phyloP scores from a whole-genome alignment of 2,329 filamentous ascomycete genomes.

The Plectosphaerella plurivora region DNA sequence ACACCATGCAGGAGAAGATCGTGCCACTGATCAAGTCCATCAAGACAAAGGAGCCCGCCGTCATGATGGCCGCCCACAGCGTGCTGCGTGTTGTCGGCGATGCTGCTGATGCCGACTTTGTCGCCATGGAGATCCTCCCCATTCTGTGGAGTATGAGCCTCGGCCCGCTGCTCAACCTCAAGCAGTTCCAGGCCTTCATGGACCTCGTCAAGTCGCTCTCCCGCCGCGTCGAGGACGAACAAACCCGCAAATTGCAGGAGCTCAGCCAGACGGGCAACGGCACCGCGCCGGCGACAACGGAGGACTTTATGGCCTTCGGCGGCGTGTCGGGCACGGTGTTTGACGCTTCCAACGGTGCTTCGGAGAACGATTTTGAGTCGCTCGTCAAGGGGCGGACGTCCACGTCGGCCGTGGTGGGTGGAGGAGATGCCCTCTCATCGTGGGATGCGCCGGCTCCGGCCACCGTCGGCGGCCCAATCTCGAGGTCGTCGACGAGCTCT shows the following conservation, averaged over 20 bases:
- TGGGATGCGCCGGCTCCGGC: conserved; percentile 42
- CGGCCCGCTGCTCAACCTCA: conserved; percentile 80
- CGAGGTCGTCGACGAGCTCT: conserved; percentile 25
- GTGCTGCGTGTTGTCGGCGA: conserved; percentile 81
- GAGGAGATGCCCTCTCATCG: conserved; percentile 32
- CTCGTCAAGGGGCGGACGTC: conserved; percentile 69
- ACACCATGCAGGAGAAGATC: conserved; percentile 97
- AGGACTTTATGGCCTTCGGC: conserved; percentile 70
- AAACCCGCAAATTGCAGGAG: conserved; percentile 83
- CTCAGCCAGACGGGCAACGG: conserved; percentile 59
- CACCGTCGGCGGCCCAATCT: conserved; percentile 9
- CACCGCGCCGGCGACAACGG: conserved; percentile 42
- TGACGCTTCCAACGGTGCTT: conserved; percentile 47
- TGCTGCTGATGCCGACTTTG: conserved; percentile 81
- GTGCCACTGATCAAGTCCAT: conserved; percentile 86
- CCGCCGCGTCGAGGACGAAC: conserved; percentile 78
- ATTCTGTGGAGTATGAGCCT: conserved; percentile 89
- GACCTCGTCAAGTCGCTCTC: conserved; percentile 78
- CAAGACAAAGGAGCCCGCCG: conserved; percentile 95
- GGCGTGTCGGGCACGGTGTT: conserved; percentile 58
- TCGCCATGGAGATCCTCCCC: conserved; percentile 86
- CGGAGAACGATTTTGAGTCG: conserved; percentile 76
- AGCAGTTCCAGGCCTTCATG: conserved; percentile 90
- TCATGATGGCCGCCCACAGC: conserved; percentile 89
- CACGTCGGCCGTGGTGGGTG: conserved; percentile 22